Conservation (phyloP, 177 flowering plant genomes). For the Telopea speciosissima region DNA sequence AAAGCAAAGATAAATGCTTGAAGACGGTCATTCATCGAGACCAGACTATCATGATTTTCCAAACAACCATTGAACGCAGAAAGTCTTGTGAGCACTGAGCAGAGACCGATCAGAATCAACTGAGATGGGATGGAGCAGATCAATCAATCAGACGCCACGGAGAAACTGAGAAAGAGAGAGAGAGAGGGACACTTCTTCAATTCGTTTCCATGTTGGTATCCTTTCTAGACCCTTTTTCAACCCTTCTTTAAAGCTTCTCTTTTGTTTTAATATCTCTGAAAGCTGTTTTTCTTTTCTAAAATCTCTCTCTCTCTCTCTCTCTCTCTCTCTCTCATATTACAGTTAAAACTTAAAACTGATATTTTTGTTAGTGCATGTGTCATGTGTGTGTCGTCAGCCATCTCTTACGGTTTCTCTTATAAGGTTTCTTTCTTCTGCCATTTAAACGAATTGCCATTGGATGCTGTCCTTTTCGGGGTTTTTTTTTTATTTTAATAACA, state of each 20-base stretch:
- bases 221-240: neutral
- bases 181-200: too few species aligned
- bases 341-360: too few species aligned
- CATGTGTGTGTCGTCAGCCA: too few species aligned
- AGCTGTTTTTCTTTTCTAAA: conserved; percentile 7
- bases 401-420: too few species aligned
- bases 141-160: neutral
- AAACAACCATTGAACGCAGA: neutral
- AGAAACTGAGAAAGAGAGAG: too few species aligned
- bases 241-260: too few species aligned
- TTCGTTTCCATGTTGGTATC: neutral
- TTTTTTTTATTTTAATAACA: too few species aligned
- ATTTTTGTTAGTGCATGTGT: too few species aligned
- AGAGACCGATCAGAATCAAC: neutral
- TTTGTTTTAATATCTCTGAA: neutral
- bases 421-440: neutral
- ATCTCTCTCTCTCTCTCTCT: neutral
- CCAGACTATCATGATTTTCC: neutral
- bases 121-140: neutral
- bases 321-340: too few species aligned
- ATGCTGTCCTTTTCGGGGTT: neutral
- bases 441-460: neutral
- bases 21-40: neutral
- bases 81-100: neutral
- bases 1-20: neutral